Evolutionary conservation across 768 basidiomycete species (phyloP), one percentile per base, ranked within the genome.

Genomic region (Inosperma sp.): DNA sequence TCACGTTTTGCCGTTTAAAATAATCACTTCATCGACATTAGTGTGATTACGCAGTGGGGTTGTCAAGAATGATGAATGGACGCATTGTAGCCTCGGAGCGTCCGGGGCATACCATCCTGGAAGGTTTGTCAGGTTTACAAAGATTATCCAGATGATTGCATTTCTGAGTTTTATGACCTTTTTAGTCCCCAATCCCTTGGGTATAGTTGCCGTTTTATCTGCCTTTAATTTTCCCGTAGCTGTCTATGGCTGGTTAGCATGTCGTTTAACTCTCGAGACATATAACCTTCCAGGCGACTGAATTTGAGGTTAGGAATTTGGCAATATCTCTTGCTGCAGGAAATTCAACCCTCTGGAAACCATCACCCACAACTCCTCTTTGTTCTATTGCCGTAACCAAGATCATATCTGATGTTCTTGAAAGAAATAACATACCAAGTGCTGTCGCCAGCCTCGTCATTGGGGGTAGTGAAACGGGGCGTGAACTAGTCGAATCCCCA

Each of bases 211-310:
- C 25, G 81, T 95, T 8, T 70, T 98, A 45, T 86, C 90, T 17
- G 95, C 95, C 0, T 97, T 96, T 75, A 98, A 98, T 67, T 98
- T 97, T 65, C 95, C 95, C 8, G 84, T 91, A 35, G 93, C 93
- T 27, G 91, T 94, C 36, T 92, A 90, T 66, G 91, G 91, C 56
- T 93, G 91, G 90, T 86, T 67, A 33, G 72, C 60, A 17, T 33
- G n/a, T n/a, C n/a, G 42, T n/a, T 46, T 33, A 16, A 41, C 22
- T 48, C 42, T 51, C 42, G 19, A 5, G 10, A 25, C 16, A 13
- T 22, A 33, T 48, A 17, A 31, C 8, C 41, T 49, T n/a, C n/a
- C n/a, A n/a, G n/a, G n/a, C 13, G 50, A 42, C 53, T 43, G 17
- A 45, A 44, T 53, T 39, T 23, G 35, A 43, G 8, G 44, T 43